phyloP scores from a whole-genome alignment of 202 grass and related monocot genomes.

The Saccharum hybrid region DNA sequence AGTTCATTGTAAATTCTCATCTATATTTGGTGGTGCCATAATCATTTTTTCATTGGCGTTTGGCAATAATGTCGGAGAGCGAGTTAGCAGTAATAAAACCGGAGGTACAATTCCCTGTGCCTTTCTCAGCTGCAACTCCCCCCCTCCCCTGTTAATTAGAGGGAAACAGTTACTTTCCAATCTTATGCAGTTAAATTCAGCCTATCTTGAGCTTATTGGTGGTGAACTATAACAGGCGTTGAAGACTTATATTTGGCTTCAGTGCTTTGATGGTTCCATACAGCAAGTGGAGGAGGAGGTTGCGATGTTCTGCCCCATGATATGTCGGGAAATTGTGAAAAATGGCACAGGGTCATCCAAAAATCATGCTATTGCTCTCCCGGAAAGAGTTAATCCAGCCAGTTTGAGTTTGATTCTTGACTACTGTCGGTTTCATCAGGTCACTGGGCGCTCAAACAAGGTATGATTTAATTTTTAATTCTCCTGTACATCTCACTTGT shows the following conservation, averaged over 20 bases:
- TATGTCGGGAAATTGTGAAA: conserved; percentile 87
- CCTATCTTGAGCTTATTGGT: conserved; percentile 21
- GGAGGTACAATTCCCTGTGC: conserved; percentile 55
- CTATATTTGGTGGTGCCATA: conserved; percentile 5
- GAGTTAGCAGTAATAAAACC: conserved; percentile 92
- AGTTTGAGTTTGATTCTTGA: conserved; percentile 98
- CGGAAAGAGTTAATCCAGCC: conserved; percentile 82
- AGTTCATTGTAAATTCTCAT: conserved; percentile 45
- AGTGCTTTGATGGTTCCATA: conserved; percentile 98
- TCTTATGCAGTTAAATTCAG: background rate
- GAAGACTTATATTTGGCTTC: conserved; percentile 98
- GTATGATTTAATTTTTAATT: conserved; percentile 36
- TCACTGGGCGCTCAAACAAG: conserved; percentile 93
- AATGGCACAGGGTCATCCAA: conserved; percentile 92
- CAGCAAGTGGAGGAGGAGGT: conserved; percentile 99
- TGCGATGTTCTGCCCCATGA: conserved; percentile 98
- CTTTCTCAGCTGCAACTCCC: conserved; percentile 19
- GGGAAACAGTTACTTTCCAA: conserved; percentile 7
- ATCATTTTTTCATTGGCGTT: conserved; percentile 48
- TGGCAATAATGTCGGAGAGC: conserved; percentile 71
- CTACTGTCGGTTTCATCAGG: conserved; percentile 97
- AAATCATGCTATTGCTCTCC: conserved; percentile 93
- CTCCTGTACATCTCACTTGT: background rate
- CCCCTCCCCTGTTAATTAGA: background rate
- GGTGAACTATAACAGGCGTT: conserved; percentile 61